Conservation (phyloP, 2,329 filamentous ascomycete genomes). For the Diaporthe sp. region DNA sequence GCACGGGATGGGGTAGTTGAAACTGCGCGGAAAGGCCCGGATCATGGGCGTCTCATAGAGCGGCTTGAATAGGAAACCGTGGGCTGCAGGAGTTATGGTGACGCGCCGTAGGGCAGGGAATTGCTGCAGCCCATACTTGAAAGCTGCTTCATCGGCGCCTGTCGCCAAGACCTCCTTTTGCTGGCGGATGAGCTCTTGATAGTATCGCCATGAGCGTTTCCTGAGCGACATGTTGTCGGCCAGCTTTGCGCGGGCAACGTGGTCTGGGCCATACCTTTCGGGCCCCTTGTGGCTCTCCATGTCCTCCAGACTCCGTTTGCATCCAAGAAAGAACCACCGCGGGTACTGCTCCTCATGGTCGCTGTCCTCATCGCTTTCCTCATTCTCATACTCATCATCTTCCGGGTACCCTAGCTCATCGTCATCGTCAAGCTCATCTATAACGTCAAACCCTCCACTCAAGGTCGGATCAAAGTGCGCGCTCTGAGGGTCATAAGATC, state of each 20-base stretch:
- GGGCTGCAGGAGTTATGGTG: conserved; percentile 56
- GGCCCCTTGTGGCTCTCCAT: background rate
- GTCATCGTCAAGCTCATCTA: background rate
- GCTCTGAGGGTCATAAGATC: background rate
- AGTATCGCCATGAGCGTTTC: conserved; percentile 46
- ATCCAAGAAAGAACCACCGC: background rate
- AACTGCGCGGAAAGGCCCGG: conserved; percentile 55
- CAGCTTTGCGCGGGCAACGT: conserved; percentile 22
- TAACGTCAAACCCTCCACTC: background rate
- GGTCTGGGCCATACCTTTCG: background rate
- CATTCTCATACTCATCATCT: conserved; percentile 5
- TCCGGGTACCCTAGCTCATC: background rate
- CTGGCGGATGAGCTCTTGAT: conserved; percentile 51
- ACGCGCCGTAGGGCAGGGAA: conserved; percentile 55
- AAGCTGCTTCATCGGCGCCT: conserved; percentile 42
- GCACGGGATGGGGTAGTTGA: conserved; percentile 55
- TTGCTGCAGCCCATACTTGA: conserved; percentile 45
- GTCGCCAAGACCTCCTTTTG: conserved; percentile 50
- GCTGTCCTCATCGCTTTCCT: conserved; percentile 1
- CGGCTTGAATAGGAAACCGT: conserved; percentile 53
- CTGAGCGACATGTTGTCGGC: conserved; percentile 14
- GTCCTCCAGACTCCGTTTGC: background rate
- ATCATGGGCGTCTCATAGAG: conserved; percentile 59
- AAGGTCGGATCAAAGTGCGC: background rate
- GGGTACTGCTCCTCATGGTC: conserved; percentile 1